These are phyloP conservation scores for Leccinellum luteum DNA, from an alignment of 768 basidiomycete genomes.

Conservation along the genomic window DNA sequence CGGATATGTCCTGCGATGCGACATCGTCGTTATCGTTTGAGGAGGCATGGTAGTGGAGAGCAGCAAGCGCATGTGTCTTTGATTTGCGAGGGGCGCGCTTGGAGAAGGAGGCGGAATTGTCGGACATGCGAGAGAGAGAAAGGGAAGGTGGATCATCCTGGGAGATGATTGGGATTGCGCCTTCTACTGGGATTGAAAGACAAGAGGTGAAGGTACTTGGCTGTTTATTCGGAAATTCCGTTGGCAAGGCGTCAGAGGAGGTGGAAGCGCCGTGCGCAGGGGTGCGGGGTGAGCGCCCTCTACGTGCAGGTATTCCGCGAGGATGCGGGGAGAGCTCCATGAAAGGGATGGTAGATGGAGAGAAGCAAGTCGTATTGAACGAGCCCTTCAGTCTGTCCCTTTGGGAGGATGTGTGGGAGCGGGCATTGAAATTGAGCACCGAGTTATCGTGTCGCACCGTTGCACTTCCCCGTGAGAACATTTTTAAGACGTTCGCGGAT, in stretches of 20 bases:
- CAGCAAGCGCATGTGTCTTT: constrained; percentile 83
- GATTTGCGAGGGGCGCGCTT: constrained; percentile 85
- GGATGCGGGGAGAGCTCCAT: constrained; percentile 44
- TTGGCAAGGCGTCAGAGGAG: constrained; percentile 43
- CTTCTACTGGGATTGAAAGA: constrained; percentile 75
- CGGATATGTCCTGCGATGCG: constrained; percentile 38
- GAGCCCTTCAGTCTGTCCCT: constrained; percentile 15
- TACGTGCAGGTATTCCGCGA: constrained; percentile 60
- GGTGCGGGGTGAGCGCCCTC: constrained; percentile 60
- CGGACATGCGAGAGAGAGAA: constrained; percentile 32
- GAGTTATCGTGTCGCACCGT: constrained; percentile 38
- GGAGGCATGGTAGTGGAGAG: constrained; percentile 65
- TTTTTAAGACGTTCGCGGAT: constrained; percentile 31
- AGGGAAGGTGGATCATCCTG: constrained; percentile 39
- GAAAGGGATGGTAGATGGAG: constrained; percentile 29
- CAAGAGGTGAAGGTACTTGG: constrained; percentile 57
- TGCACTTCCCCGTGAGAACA: constrained; percentile 33
- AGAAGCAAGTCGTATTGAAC: not conserved
- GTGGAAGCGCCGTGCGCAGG: constrained; percentile 43
- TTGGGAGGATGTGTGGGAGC: constrained; percentile 38
- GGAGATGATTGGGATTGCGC: constrained; percentile 60
- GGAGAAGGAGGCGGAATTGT: constrained; percentile 42
- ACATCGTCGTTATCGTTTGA: constrained; percentile 52
- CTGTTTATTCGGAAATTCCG: constrained; percentile 50
- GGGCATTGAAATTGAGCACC: constrained; percentile 40